Conservation (phyloP, 1,284 basidiomycete genomes). For the Papiliotrema terrestris region DNA sequence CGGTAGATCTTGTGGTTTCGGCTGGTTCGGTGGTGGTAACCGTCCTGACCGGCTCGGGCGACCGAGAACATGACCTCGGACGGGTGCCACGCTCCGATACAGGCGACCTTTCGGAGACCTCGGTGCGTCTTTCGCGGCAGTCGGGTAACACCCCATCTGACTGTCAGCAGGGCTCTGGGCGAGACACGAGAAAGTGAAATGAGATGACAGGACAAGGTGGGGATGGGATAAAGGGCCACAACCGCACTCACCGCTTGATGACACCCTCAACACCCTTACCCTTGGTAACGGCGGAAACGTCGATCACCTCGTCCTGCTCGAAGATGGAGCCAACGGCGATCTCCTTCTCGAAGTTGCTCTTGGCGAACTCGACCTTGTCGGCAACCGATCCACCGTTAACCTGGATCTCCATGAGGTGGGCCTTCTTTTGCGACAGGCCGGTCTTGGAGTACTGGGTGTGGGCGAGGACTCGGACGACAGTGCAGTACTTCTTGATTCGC, state of each 20-base stretch:
- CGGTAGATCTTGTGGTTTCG: slow-evolving; percentile 92
- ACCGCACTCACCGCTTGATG: slow-evolving; percentile 91
- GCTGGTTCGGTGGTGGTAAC: slow-evolving; percentile 98
- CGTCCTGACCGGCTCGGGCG: slow-evolving; percentile 99
- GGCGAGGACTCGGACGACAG: slow-evolving; percentile 97
- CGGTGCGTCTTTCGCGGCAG: slow-evolving; percentile 83
- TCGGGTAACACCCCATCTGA: slow-evolving; percentile 97
- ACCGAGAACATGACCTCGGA: slow-evolving; percentile 93
- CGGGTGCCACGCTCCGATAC: slow-evolving; percentile 69
- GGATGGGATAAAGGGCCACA: too few relatives aligned
- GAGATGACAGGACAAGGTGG: too few relatives aligned
- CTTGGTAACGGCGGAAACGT: slow-evolving; percentile 97
- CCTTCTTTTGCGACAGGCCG: slow-evolving; percentile 97
- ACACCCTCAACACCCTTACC: slow-evolving; percentile 99
- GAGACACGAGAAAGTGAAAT: too few relatives aligned
- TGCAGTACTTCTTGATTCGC: slow-evolving; percentile 99
- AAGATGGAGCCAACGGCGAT: slow-evolving; percentile 83
- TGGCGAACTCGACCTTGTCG: slow-evolving; percentile 97
- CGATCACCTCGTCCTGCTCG: slow-evolving; percentile 95
- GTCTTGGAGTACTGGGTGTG: slow-evolving; percentile 99
- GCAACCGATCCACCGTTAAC: slow-evolving; percentile 95
- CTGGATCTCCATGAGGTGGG: slow-evolving; percentile 99
- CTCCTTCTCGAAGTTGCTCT: slow-evolving; percentile 95
- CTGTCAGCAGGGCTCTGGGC: too few relatives aligned
- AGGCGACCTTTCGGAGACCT: slow-evolving; percentile 91